These are phyloP conservation scores for Kwoniella botswanensis DNA, from an alignment of 768 basidiomycete species.

Conservation along the genomic window DNA sequence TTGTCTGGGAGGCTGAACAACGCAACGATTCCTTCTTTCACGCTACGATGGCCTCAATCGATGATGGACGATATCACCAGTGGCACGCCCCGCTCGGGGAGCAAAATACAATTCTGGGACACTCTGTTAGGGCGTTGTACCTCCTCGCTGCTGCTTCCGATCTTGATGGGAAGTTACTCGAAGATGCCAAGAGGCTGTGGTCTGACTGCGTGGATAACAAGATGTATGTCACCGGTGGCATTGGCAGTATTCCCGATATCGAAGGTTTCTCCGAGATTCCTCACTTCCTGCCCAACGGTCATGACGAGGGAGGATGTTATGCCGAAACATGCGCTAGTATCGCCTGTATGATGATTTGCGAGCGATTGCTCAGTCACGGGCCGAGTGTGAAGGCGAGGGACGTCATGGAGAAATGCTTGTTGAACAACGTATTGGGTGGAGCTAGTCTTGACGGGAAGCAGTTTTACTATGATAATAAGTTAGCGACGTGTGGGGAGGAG, in stretches of 20 bases:
- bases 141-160: slow-evolving; percentile 43
- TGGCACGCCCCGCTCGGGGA: slow-evolving; percentile 38
- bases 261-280: slow-evolving; percentile 41
- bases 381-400: slow-evolving; percentile 40
- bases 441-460: slow-evolving; percentile 38
- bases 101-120: slow-evolving; percentile 41
- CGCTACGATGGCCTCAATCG: slow-evolving; percentile 17
- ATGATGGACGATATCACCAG: slow-evolving; percentile 39
- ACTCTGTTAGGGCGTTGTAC: slow-evolving; percentile 47
- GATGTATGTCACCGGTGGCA: slow-evolving; percentile 48
- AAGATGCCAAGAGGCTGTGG: slow-evolving; percentile 37
- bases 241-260: slow-evolving; percentile 40
- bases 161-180: slow-evolving; percentile 32
- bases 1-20: slow-evolving; percentile 33
- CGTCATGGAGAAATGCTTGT: slow-evolving; percentile 36
- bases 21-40: slow-evolving; percentile 15
- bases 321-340: slow-evolving; percentile 48
- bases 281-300: slow-evolving; percentile 38
- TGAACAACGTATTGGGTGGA: slow-evolving; percentile 44
- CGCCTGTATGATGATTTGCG: slow-evolving; percentile 45
- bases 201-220: slow-evolving; percentile 38
- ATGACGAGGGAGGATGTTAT: slow-evolving; percentile 44
- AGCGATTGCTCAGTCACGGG: slow-evolving; percentile 34
- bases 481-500: slow-evolving; percentile 40
- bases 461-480: slow-evolving; percentile 45